These are phyloP conservation scores for Acacia acuminata DNA, from an alignment of 306 rosid species.

Conservation along the genomic window DNA sequence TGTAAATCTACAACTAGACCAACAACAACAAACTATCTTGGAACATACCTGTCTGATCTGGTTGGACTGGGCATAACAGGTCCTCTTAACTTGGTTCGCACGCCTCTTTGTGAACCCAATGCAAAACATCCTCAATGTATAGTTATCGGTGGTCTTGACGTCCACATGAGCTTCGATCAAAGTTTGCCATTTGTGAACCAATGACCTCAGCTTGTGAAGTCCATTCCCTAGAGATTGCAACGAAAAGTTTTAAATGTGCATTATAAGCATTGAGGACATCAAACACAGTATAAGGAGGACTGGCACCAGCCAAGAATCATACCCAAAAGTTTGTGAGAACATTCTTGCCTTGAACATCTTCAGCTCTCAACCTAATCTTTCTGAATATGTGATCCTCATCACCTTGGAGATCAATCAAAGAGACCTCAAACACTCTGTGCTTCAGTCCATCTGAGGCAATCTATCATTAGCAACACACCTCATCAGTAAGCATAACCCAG, in stretches of 20 bases:
- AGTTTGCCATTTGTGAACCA: too few species aligned
- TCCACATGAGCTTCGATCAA: too few species aligned
- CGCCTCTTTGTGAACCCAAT: too few species aligned
- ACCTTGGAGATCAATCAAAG: conserved; percentile 89
- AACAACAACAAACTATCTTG: too few species aligned
- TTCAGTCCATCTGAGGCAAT: conserved; percentile 97
- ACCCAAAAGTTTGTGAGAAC: conserved; percentile 96
- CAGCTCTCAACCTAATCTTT: conserved; percentile 94
- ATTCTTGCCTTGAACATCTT: conserved; percentile 88
- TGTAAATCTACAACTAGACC: too few species aligned
- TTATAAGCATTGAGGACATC: not conserved
- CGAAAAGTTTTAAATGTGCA: not conserved
- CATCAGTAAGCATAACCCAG: not conserved
- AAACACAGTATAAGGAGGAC: not conserved
- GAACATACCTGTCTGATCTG: too few species aligned
- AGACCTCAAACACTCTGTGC: conserved; percentile 88
- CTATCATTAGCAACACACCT: conserved; percentile 42
- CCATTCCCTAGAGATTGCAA: conserved; percentile 65
- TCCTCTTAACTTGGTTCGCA: too few species aligned
- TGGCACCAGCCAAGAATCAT: conserved; percentile 1
- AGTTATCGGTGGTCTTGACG: too few species aligned
- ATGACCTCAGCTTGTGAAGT: too few species aligned
- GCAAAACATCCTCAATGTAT: too few species aligned
- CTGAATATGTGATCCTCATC: conserved; percentile 93
- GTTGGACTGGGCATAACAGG: too few species aligned